These are phyloP conservation scores for Globisporangium perplexum DNA, from an alignment of 352 stramenopile genomes.

Conservation along the genomic window DNA sequence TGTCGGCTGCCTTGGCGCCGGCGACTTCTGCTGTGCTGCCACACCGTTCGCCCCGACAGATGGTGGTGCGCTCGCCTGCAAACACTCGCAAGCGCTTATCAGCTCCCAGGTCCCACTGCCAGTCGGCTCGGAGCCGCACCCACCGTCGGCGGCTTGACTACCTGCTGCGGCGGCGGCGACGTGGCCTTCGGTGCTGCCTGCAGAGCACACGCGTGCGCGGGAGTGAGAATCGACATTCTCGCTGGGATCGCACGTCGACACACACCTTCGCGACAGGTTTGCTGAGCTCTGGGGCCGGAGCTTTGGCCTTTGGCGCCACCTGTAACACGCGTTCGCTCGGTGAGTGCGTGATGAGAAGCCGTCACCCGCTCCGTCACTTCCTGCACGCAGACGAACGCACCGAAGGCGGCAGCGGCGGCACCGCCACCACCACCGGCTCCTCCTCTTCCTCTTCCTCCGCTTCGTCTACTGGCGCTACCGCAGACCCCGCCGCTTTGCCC, in stretches of 20 bases:
- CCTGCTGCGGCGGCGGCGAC: background rate
- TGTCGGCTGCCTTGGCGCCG: background rate
- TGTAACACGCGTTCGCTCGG: background rate
- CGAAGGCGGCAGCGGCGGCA: no score
- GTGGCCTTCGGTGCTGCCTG: background rate
- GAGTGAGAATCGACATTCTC: background rate
- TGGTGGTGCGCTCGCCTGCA: background rate
- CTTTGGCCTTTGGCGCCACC: background rate
- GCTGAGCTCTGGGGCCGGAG: background rate
- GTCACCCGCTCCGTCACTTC: background rate
- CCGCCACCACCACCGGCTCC: background rate
- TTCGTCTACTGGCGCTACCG: conserved; percentile 7
- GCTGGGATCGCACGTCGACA: background rate
- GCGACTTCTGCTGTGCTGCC: background rate
- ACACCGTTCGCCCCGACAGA: background rate
- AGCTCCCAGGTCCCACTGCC: background rate
- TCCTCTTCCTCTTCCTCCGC: background rate
- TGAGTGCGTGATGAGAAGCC: background rate
- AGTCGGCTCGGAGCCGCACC: background rate
- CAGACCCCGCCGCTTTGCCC: conserved; percentile 15
- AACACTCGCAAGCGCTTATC: background rate
- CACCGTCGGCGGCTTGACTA: background rate
- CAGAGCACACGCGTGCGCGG: background rate
- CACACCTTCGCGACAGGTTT: background rate
- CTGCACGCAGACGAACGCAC: background rate